Conservation (phyloP, 306 rosid species). For the Mimosa bimucronata region DNA sequence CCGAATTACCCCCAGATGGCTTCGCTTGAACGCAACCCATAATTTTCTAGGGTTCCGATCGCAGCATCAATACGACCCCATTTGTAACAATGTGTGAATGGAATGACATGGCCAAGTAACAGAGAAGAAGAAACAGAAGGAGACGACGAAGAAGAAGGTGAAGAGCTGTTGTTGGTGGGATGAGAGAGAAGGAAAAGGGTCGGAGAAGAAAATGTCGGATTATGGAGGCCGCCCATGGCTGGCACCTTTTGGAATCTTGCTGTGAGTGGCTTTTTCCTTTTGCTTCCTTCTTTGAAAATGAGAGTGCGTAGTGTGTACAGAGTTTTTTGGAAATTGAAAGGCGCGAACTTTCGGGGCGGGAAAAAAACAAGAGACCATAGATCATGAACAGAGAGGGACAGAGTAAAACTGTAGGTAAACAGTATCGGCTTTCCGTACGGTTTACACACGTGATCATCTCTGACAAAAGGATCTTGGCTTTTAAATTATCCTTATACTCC, state of each 20-base stretch:
- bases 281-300: background rate
- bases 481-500: no score
- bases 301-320: background rate
- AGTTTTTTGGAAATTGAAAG: background rate
- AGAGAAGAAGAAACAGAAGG: slow-evolving; percentile 1
- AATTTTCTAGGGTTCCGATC: slow-evolving; percentile 10
- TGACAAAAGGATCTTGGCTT: background rate
- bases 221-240: slow-evolving; percentile 69
- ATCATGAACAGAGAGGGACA: background rate
- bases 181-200: slow-evolving; percentile 25
- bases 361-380: background rate
- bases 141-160: slow-evolving; percentile 3
- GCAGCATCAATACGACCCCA: slow-evolving; percentile 2
- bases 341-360: background rate
- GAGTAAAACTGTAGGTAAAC: background rate
- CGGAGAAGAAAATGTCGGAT: slow-evolving; percentile 22
- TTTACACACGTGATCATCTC: background rate
- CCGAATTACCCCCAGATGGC: slow-evolving; percentile 33
- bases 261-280: background rate
- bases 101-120: slow-evolving; percentile 15
- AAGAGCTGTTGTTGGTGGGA: background rate
- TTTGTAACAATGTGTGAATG: background rate
- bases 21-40: slow-evolving; percentile 87
- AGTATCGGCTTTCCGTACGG: background rate
- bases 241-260: slow-evolving; percentile 55